Evolutionary conservation across 2,329 filamentous ascomycete genomes (phyloP), one percentile per base, ranked within the genome.

Genomic region (Gnomoniopsis smithogilvyi): DNA sequence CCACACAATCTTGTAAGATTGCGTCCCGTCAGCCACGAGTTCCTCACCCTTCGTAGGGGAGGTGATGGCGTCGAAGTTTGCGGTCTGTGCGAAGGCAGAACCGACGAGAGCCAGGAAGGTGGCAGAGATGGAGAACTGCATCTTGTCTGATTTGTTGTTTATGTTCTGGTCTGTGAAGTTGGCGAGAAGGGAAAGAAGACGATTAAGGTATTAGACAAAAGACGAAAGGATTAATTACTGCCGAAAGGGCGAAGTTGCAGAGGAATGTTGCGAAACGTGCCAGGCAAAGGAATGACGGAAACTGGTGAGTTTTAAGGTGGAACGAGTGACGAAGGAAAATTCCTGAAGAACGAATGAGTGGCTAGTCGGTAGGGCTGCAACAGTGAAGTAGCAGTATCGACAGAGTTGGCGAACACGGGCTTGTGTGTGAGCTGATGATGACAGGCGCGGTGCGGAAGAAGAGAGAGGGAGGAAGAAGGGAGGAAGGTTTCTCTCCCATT

Each of bases 51-150:
- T 45, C 34, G 66, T 64, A 61, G 85, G 85, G 61, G 72, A 72
- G 66, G 68, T 75, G 69, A 88, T 74, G 67, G 76, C 71, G 69
- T 85, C 77, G 73, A 86, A 88, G 67, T 78, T 79, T n/a, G 73
- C 58, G 51, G 79, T 81, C 73, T 84, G 81, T 7, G 83, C 83
- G 61, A 83, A 63, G 64, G 71, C 79, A 62, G 78, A 70, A 72
- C 75, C 74, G 67, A 76, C 77, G 64, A 81, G 75, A 68, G 81
- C 82, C 74, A 85, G 66, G 64, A 81, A 64, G 68, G 82, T 73
- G 61, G 79, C 73, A 67, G 75, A 70, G 64, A 77, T 63, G 64
- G 76, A 70, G 76, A 80, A 84, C 68, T 76, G 80, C 82, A 86
- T 86, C 61, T 79, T 85, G 78, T 69, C 57, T 60, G 65, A 55